Evolutionary conservation across 176 grass and related monocot species (phyloP), one percentile per base, ranked within the genome.

Genomic region (Avena sativa): DNA sequence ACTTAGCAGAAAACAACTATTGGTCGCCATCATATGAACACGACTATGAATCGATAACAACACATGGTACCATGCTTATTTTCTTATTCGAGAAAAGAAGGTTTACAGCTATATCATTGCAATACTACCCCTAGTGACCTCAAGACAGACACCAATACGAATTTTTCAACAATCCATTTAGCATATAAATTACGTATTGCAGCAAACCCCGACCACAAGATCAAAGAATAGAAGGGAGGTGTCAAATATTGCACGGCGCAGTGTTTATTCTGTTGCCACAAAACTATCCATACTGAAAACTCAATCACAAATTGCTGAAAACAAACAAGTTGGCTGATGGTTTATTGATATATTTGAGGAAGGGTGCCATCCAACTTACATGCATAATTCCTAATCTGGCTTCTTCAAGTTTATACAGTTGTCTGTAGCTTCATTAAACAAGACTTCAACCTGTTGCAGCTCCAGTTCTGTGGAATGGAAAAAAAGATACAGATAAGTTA

Each of bases 381-480:
- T 76, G 59, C 72, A 78, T 28, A 26, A 57, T 16, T 82, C 59
- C 46, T 91, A 87, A 60, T 96, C 90, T 52, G 89, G 91, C 84
- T 83, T 98, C 83, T 98, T 98, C 72, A 96, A 76, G 86, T 98
- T 98, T 93, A 98, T 86, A 85, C 93, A 98, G 71, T 94, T 91
- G 69, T 98, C 92, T 1, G 93, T 93, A 20, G 96, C 96, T 89
- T 94, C 79, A 81, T 94, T 95, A 79, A 98, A 98, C 61, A 94
- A 79, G 66, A 70, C 90, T 73, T 98, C 86, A 50, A 94, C 93
- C 85, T 89, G 85, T 71, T 98, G 91, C 90, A 94, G 44, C 70
- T 98, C 93, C 20, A 79, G 75, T 78, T 94, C 91, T 98, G 82
- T 79, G 83, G 49, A 16, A 71, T 28, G 28, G 26, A 86, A 81